phyloP scores from a whole-genome alignment of 2,329 filamentous ascomycete species.

The Diaporthe sp. region DNA sequence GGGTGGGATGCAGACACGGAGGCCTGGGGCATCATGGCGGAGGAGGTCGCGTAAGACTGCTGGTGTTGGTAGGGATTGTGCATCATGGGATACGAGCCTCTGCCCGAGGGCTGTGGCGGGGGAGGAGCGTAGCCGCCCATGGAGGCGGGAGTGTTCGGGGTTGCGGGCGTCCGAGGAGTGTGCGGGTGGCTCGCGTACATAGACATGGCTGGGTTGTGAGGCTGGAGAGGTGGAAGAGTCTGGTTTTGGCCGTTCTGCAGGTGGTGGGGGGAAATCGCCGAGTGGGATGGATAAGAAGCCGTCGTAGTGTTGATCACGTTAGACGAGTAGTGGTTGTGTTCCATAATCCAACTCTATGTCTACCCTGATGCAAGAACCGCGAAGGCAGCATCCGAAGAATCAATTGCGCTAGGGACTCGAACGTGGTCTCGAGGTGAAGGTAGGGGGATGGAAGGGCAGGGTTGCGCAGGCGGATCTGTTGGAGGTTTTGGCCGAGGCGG shows the following conservation, averaged over 20 bases:
- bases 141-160: slow-evolving; percentile 72
- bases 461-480: slow-evolving; percentile 25
- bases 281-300: slow-evolving; percentile 49
- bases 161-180: slow-evolving; percentile 74
- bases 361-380: slow-evolving; percentile 42
- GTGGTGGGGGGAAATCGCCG: slow-evolving; percentile 47
- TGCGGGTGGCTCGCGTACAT: slow-evolving; percentile 73
- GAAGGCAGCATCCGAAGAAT: slow-evolving; percentile 41
- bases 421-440: slow-evolving; percentile 28
- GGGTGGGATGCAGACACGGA: slow-evolving; percentile 78
- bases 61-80: slow-evolving; percentile 66
- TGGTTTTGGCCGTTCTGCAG: slow-evolving; percentile 47
- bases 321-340: slow-evolving; percentile 49
- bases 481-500: slow-evolving; percentile 15
- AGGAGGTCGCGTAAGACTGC: slow-evolving; percentile 69
- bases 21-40: slow-evolving; percentile 76
- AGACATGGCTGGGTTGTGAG: slow-evolving; percentile 62
- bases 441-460: neutral
- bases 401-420: slow-evolving; percentile 32
- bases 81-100: slow-evolving; percentile 66
- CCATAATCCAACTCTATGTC: slow-evolving; percentile 47
- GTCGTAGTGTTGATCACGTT: slow-evolving; percentile 51
- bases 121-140: slow-evolving; percentile 68
- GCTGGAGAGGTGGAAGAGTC: slow-evolving; percentile 54
- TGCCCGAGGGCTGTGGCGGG: slow-evolving; percentile 61